Evolutionary conservation across 768 basidiomycete species (phyloP).

Genomic region (Sistotremastrum suecicum): DNA sequence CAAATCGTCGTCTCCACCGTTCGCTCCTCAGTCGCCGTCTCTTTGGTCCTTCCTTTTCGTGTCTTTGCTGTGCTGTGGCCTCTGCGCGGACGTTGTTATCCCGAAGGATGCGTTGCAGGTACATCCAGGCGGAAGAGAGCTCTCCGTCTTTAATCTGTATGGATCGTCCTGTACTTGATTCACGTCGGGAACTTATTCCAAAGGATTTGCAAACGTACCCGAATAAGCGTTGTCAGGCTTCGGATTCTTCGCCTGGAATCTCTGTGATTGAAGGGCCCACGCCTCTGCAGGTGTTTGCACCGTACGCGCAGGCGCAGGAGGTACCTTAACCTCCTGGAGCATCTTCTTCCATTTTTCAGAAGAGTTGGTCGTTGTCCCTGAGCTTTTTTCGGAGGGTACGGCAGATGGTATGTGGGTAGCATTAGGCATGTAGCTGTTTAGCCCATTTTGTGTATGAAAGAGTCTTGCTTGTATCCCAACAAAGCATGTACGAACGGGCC

Average conservation of each 20-base stretch:
- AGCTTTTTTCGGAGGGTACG: neutral
- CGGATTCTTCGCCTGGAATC: constrained; percentile 8
- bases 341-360: constrained; percentile 27
- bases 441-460: too few species aligned
- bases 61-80: constrained; percentile 37
- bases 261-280: constrained; percentile 4
- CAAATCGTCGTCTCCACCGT: constrained; percentile 69
- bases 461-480: too few species aligned
- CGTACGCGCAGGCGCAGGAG: too few species aligned
- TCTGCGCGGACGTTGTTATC: constrained; percentile 43
- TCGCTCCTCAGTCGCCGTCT: constrained; percentile 59
- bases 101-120: constrained; percentile 34
- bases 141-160: constrained; percentile 30
- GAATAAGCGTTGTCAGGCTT: constrained; percentile 39
- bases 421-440: too few species aligned
- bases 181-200: neutral
- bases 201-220: constrained; percentile 24
- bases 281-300: too few species aligned
- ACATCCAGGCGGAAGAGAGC: constrained; percentile 32
- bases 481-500: too few species aligned
- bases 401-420: neutral
- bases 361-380: constrained; percentile 11
- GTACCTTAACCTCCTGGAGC: neutral
- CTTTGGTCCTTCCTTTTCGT: constrained; percentile 76
- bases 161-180: constrained; percentile 39